Base-by-base conservation (phyloP, 2,329 filamentous ascomycete genomes). In the Lecanicillium sp. region DNA sequence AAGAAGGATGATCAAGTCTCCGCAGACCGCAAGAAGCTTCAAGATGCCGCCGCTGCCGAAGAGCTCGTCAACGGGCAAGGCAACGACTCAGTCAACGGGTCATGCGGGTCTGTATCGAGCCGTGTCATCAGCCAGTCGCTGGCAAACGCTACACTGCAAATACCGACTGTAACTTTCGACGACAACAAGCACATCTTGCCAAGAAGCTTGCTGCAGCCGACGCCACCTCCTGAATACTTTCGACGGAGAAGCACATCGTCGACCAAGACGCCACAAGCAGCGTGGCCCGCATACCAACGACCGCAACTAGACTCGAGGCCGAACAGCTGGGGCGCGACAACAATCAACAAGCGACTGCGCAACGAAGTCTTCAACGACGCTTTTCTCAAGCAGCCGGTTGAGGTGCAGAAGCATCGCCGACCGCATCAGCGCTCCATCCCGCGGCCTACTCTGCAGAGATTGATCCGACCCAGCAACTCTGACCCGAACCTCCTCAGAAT, bases 131-230 rank as follows among this genome's bases (percentile, higher is more conserved):
- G 81, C 63, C 90, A 95, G 63, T 94, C 88, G 11, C 77, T 95
- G 51, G 78, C 87, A 49, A 78, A 79, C 29, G 64, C 68, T 24
- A 71, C 71, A 21, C 77, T 81, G 27, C 79, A 85, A 19, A 81
- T 95, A 24, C 90, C 91, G 2, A 91, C 93, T 33, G 91, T 97
- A 39, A 89, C 93, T 0, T 89, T 96, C 52, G 87, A 91, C 60
- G 90, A 96, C 63, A 97, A 97, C 62, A 81, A 86, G 54, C 91
- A 97, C 61, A 95, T 97, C 50, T 82, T 96, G 35, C 91, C 91
- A 1, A 82, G 88, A 38, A 87, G 87, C 58, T 75, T 96, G 23
- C 84, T 96, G 42, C 80, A 83, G 46, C 74, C 83, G 15, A 73
- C 81, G 24, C 60, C 67, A 4, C 61, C 66, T 7, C 58, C 62